Conservation (phyloP, 176 grass and related monocot species). For the Hordeum vulgare region DNA sequence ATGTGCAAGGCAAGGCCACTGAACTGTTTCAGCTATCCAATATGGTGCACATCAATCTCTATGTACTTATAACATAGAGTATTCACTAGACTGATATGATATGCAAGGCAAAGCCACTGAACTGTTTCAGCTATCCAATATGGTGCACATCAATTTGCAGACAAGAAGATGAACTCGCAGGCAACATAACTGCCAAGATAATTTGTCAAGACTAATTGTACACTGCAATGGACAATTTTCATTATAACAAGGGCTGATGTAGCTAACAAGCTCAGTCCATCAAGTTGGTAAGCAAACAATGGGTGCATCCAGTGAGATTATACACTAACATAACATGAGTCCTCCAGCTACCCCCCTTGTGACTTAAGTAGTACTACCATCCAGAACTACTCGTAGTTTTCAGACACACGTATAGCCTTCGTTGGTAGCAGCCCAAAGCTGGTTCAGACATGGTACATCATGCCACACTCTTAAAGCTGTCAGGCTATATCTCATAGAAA, state of each 20-base stretch:
- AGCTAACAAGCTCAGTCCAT: not conserved
- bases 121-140: not conserved
- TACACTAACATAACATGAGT: not conserved
- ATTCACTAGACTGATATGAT: not conserved
- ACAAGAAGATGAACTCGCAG: not conserved
- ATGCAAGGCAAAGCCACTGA: not conserved
- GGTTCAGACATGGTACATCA: not conserved
- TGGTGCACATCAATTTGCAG: not conserved
- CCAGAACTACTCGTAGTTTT: not conserved
- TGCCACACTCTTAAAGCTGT: not conserved
- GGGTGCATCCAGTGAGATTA: not conserved
- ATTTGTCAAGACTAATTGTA: not conserved
- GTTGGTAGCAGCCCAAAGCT: not conserved
- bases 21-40: not conserved
- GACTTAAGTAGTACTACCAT: not conserved
- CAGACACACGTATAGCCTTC: not conserved
- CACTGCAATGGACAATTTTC: not conserved
- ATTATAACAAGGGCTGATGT: not conserved
- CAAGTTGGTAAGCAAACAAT: not conserved
- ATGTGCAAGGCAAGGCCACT: not conserved
- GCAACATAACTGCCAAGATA: not conserved
- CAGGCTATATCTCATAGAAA: not conserved
- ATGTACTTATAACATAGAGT: too few relatives aligned
- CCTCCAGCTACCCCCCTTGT: not conserved
- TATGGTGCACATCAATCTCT: not conserved